phyloP scores from a whole-genome alignment of 345 rosid species.

The Citrus maxima region DNA sequence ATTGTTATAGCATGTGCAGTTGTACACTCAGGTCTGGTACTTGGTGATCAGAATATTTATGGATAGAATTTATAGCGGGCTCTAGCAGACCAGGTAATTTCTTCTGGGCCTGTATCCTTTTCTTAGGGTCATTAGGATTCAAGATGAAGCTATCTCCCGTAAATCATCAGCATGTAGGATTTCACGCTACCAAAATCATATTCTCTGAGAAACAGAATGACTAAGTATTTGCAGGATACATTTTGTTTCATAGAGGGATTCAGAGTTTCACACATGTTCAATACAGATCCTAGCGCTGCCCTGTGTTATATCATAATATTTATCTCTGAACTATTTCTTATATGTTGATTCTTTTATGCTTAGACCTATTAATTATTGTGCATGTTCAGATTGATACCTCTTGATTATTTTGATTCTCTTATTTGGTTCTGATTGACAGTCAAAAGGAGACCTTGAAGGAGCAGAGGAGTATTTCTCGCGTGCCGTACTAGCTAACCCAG shows the following conservation, averaged over 20 bases:
- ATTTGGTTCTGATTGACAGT: slow-evolving; percentile 24
- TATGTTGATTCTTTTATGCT: too few species aligned
- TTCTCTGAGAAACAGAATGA: not conserved
- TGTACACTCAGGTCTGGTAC: not conserved
- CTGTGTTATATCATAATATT: not conserved
- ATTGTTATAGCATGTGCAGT: too few species aligned
- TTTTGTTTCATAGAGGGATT: not conserved
- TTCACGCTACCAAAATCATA: not conserved
- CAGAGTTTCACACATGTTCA: not conserved
- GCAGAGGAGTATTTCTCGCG: slow-evolving; percentile 44
- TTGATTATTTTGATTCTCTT: not conserved
- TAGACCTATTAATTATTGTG: not conserved
- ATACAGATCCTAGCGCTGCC: not conserved
- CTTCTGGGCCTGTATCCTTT: too few species aligned
- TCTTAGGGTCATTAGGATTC: too few species aligned
- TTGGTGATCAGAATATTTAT: too few species aligned
- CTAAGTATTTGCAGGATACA: not conserved
- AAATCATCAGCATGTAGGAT: not conserved
- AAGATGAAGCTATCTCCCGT: not conserved
- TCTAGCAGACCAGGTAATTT: too few species aligned
- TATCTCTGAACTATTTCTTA: not conserved
- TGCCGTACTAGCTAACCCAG: slow-evolving; percentile 43
- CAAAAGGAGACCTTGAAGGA: slow-evolving; percentile 39
- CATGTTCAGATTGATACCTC: not conserved
- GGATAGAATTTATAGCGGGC: too few species aligned